phyloP scores from a whole-genome alignment of 495 filamentous ascomycete species.

The Penicillium arizonense region DNA sequence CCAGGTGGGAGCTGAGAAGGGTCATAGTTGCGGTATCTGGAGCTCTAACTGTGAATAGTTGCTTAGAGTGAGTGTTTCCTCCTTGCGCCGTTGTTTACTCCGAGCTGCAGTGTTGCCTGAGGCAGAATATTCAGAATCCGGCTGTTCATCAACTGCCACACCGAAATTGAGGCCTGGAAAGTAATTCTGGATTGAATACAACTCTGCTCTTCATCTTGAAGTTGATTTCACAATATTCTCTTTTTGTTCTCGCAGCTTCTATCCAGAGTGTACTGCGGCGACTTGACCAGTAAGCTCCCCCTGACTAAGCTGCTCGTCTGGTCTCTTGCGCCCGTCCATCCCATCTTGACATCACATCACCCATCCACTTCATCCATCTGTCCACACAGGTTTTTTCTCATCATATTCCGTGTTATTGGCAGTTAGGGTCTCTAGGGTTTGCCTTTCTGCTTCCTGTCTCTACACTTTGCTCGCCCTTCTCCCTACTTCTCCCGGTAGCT shows the following conservation, averaged over 20 bases:
- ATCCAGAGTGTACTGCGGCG: neutral
- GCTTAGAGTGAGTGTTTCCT: neutral
- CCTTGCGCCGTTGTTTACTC: conserved; percentile 9
- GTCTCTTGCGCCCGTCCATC: conserved; percentile 36
- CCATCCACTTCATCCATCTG: conserved; percentile 39
- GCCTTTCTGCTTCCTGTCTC: conserved; percentile 19
- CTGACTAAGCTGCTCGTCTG: conserved; percentile 43
- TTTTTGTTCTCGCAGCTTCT: conserved; percentile 1
- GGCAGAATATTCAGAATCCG: conserved; percentile 5
- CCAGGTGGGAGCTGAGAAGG: conserved; percentile 78
- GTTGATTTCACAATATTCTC: neutral
- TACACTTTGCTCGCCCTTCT: conserved; percentile 15
- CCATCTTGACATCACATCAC: conserved; percentile 50
- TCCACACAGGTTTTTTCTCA: conserved; percentile 19
- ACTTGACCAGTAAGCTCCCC: conserved; percentile 27
- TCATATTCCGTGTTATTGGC: conserved; percentile 17
- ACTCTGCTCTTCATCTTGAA: neutral
- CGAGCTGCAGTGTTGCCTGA: conserved; percentile 10
- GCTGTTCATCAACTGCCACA: neutral
- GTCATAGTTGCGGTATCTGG: conserved; percentile 52
- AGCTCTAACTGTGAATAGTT: neutral
- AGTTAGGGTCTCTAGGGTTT: conserved; percentile 18
- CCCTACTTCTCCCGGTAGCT: conserved; percentile 32
- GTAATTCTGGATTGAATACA: neutral
- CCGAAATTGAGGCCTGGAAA: conserved; percentile 1